A percentile compares a stretch with the other conserved stretches of the same genome.
These are phyloP conservation scores for Salvia splendens DNA, from an alignment of 257 asterid genomes.

Conservation along the genomic window DNA sequence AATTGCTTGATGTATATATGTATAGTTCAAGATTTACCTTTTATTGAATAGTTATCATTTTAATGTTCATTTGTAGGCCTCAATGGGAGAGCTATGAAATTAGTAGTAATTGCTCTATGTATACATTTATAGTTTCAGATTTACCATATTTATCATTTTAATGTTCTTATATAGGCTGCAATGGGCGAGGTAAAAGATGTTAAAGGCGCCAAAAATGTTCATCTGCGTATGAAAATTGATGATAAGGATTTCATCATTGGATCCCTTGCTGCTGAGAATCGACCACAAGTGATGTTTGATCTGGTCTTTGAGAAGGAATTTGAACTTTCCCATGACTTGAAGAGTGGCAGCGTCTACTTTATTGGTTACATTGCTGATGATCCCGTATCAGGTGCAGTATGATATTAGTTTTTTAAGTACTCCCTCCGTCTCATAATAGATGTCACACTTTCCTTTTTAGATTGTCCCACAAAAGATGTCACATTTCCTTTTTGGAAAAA, in stretches of 20 bases:
- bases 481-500: too few species aligned
- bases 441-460: too few species aligned
- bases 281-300: slow-evolving; percentile 62
- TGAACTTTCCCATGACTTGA: slow-evolving; percentile 79
- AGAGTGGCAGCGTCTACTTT: slow-evolving; percentile 62
- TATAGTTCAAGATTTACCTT: too few species aligned
- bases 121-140: too few species aligned
- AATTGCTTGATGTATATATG: too few species aligned
- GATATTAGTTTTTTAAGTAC: neutral
- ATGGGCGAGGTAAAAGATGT: slow-evolving; percentile 62
- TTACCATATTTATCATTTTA: neutral
- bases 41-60: too few species aligned
- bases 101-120: too few species aligned
- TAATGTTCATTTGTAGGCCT: too few species aligned
- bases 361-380: slow-evolving; percentile 56
- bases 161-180: slow-evolving; percentile 47
- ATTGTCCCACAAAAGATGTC: too few species aligned
- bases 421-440: too few species aligned
- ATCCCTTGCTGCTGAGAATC: slow-evolving; percentile 51
- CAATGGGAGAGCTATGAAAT: too few species aligned
- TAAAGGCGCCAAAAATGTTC: slow-evolving; percentile 45
- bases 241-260: slow-evolving; percentile 48
- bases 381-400: slow-evolving; percentile 30
- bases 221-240: slow-evolving; percentile 48
- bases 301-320: slow-evolving; percentile 67